Evolutionary conservation across 805 yeast species (phyloP), one percentile per base, ranked within the genome.

Genomic region (Schwanniomyces occidentalis): DNA sequence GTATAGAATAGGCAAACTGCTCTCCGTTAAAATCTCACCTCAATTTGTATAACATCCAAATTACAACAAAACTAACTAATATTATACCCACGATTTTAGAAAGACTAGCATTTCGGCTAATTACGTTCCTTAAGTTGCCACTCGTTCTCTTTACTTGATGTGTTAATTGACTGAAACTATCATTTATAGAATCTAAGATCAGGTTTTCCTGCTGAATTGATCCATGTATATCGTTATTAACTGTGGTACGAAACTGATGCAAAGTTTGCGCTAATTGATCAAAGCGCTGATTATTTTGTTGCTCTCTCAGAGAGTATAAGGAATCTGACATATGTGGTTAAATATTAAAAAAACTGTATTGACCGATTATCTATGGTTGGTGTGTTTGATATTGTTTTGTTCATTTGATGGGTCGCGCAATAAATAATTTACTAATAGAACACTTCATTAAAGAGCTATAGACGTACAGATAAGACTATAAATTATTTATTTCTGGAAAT

Each of bases 231-330:
- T 68, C 74, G 24, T 63, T 52, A 34, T 62, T 65, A 4, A 68
- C 72, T 0, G 72, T 66, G 8, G 48, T 64, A 20, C 74, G 55
- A 40, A 68, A 68, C 38, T 63, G 71, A 35, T 64, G 63, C 23
- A 68, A 49, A 0, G 73, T 68, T 37, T 51, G 66, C 0, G 74
- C 72, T 20, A 68, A 54, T 37, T 61, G 66, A 34, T 68, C 72
- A 40, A 68, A 67, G 35, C 66, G 41, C 42, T 65, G 66, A 44
- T 67, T 64, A 44, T 68, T 68, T 35, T 64, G 68, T 25, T 62
- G 58, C 43, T 68, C 74, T 43, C 74, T 51, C 34, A 62, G 65
- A 27, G 69, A 51, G 48, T 68, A 68, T 26, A 66, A 42, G 26
- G 51, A 44, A 30, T 58, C 61, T 5, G 54, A 41, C 61, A 54